phyloP scores from a whole-genome alignment of 345 rosid species.

The Salix koriyanagi region DNA sequence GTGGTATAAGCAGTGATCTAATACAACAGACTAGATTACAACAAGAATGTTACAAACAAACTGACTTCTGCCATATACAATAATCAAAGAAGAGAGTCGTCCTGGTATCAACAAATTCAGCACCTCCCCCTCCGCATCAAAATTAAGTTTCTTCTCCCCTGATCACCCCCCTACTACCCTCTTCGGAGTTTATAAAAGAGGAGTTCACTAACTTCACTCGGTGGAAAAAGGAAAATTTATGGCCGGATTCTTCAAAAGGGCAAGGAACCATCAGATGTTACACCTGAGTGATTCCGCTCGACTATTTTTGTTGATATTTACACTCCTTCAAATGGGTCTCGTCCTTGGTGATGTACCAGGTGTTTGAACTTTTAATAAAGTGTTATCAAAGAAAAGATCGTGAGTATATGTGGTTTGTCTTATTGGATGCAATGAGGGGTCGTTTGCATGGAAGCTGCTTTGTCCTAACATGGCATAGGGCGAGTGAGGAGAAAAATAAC shows the following conservation, averaged over 20 bases:
- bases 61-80: constrained; percentile 29
- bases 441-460: constrained; percentile 45
- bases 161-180: neutral
- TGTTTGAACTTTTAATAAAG: constrained; percentile 42
- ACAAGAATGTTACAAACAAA: constrained; percentile 16
- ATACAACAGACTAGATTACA: constrained; percentile 19
- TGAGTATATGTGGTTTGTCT: constrained; percentile 37
- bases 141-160: neutral
- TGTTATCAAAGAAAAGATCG: constrained; percentile 41
- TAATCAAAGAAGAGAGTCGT: constrained; percentile 11
- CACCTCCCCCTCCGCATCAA: constrained; percentile 1
- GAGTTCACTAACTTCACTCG: constrained; percentile 8
- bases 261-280: neutral
- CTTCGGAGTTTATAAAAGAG: neutral
- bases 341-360: constrained; percentile 51
- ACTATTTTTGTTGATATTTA: constrained; percentile 23
- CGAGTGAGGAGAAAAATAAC: constrained; percentile 76
- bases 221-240: neutral
- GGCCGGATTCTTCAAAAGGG: neutral
- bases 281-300: neutral
- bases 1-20: constrained; percentile 14
- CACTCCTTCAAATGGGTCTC: constrained; percentile 43
- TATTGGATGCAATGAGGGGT: constrained; percentile 44
- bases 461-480: constrained; percentile 47
- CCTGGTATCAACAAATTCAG: constrained; percentile 3